Evolutionary conservation across 2,329 filamentous ascomycete genomes (phyloP).

Genomic region (Trichocomaceae sp.): DNA sequence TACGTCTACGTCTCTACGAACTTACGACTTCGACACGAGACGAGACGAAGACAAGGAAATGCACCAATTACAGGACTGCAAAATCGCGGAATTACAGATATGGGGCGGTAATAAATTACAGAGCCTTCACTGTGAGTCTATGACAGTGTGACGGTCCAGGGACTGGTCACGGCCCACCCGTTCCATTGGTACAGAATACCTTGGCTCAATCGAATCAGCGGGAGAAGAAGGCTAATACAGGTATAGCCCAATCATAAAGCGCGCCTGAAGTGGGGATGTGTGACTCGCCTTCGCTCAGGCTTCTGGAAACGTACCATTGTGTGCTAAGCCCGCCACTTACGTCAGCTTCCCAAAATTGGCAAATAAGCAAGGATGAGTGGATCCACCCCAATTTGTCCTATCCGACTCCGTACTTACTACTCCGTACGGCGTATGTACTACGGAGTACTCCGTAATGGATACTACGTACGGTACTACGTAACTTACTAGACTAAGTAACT

Average conservation of each 20-base stretch:
- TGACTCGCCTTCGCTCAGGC: conserved; percentile 2
- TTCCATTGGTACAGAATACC: conserved; percentile 1
- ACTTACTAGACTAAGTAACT: too few relatives aligned
- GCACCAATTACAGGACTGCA: too few relatives aligned
- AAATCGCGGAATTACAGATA: too few relatives aligned
- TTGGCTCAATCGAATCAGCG: conserved; percentile 3
- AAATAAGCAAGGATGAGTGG: background rate
- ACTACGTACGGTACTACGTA: too few relatives aligned
- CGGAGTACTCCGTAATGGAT: too few relatives aligned
- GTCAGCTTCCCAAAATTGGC: background rate
- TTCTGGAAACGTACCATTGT: conserved; percentile 6
- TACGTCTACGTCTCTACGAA: too few relatives aligned
- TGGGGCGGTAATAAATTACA: too few relatives aligned
- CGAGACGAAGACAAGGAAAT: too few relatives aligned
- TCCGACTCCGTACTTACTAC: too few relatives aligned
- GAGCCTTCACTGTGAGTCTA: too few relatives aligned
- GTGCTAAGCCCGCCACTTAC: conserved; percentile 6
- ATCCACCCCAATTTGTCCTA: background rate
- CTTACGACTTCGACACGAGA: too few relatives aligned
- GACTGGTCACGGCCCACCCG: conserved; percentile 2
- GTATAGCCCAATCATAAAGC: background rate
- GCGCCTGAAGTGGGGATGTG: background rate
- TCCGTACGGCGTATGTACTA: too few relatives aligned
- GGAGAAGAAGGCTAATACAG: conserved; percentile 4
- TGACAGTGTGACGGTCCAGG: background rate